Conservation (phyloP, 805 yeast genomes). For the Ogataea corticis region DNA sequence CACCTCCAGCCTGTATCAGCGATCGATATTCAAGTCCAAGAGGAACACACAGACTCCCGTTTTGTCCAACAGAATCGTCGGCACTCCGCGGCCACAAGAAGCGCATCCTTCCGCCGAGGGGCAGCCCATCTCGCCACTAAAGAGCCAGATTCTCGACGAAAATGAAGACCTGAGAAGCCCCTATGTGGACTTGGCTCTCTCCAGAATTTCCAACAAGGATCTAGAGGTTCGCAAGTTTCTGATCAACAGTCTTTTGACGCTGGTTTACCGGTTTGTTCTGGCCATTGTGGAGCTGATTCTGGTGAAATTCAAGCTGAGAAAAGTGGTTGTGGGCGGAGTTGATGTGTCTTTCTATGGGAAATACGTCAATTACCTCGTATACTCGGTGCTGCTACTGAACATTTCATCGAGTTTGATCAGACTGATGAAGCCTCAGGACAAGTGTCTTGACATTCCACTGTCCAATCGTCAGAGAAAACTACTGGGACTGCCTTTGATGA, state of each 20-base stretch:
- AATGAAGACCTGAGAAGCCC: conserved; percentile 34
- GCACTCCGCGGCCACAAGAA: neutral
- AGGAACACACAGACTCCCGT: conserved; percentile 13
- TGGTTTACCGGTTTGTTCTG: conserved; percentile 33
- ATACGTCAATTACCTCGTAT: conserved; percentile 23
- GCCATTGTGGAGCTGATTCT: conserved; percentile 25
- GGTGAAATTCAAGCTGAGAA: conserved; percentile 14
- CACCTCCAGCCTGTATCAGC: conserved; percentile 20
- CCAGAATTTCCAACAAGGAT: conserved; percentile 46
- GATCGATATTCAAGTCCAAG: conserved; percentile 26
- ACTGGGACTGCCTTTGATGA: conserved; percentile 40
- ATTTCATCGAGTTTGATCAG: conserved; percentile 32
- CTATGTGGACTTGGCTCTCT: conserved; percentile 43
- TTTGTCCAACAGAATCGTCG: conserved; percentile 6
- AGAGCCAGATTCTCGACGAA: conserved; percentile 5
- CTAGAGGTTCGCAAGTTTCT: conserved; percentile 36
- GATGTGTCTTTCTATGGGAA: conserved; percentile 6
- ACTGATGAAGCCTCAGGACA: conserved; percentile 45
- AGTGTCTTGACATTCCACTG: conserved; percentile 52
- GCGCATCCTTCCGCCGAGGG: neutral
- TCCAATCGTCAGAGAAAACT: conserved; percentile 45
- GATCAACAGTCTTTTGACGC: conserved; percentile 29
- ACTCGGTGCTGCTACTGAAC: conserved; percentile 30
- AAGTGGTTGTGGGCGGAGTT: neutral
- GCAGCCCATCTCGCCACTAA: neutral